These are phyloP conservation scores for Stevia rebaudiana DNA, from an alignment of 140 eudicot genomes.

Conservation along the genomic window DNA sequence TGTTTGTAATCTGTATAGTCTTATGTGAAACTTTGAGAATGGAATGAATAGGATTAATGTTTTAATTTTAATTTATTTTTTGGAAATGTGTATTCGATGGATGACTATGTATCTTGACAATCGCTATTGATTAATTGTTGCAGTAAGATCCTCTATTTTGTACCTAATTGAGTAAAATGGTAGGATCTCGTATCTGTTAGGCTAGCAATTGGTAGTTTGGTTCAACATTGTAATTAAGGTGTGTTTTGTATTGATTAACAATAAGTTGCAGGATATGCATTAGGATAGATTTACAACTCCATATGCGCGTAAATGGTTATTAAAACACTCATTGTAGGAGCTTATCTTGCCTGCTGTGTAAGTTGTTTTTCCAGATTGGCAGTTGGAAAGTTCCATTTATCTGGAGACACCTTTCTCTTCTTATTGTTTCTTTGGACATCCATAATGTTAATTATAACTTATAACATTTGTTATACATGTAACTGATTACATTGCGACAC, in stretches of 20 bases:
- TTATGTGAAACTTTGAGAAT: constrained; percentile 1
- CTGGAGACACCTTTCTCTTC: not conserved
- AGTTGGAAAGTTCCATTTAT: not conserved
- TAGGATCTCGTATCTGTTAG: constrained; percentile 8
- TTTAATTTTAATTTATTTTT: not conserved
- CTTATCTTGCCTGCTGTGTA: not conserved
- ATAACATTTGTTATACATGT: not conserved
- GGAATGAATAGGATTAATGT: constrained; percentile 11
- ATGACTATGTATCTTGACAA: constrained; percentile 1
- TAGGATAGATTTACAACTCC: not conserved
- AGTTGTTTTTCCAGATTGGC: not conserved
- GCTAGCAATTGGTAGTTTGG: constrained; percentile 11
- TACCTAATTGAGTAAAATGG: constrained; percentile 8
- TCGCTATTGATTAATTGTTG: not conserved
- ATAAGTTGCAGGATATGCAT: not conserved
- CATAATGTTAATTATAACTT: no score
- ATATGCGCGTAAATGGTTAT: not conserved
- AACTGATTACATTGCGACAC: not conserved
- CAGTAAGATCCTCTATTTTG: not conserved
- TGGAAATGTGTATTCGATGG: not conserved
- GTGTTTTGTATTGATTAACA: constrained; percentile 1
- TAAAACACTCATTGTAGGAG: not conserved
- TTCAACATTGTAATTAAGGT: constrained; percentile 23
- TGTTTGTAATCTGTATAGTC: not conserved
- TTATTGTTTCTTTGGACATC: not conserved